Evolutionary conservation across 169 alveolate genomes (phyloP).

Genomic region (Sarcocystis neurona): DNA sequence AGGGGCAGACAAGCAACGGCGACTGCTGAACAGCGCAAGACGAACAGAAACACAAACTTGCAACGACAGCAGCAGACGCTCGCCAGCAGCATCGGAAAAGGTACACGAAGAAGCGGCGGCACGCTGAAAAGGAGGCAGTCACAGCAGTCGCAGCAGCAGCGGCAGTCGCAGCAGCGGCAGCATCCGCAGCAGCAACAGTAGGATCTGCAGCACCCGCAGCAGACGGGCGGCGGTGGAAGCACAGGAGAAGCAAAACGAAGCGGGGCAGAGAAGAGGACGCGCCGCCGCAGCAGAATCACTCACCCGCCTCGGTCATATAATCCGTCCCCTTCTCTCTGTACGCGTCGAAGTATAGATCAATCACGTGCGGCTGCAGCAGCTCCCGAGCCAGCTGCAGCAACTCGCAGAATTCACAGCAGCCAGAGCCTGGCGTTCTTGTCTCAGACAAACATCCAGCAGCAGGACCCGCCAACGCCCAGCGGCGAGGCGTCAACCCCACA

Average conservation of each 20-base stretch:
- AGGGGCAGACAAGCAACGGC: no score
- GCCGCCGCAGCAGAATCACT: not conserved
- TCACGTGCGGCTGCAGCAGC: not conserved
- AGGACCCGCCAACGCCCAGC: not conserved
- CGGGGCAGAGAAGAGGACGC: no score
- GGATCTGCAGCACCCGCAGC: no score
- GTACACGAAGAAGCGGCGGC: no score
- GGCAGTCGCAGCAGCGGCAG: slow-evolving; percentile 18
- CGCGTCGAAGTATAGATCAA: not conserved
- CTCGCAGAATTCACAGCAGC: not conserved
- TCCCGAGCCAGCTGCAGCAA: not conserved
- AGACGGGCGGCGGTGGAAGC: no score
- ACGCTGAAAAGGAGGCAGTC: not conserved
- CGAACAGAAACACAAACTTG: no score
- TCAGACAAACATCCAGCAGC: not conserved
- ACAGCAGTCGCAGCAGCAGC: slow-evolving; percentile 29
- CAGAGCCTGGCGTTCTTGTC: not conserved
- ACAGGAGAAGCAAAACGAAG: no score
- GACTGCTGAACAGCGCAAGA: no score
- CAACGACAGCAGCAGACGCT: no score
- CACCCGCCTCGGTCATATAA: not conserved
- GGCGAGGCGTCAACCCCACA: not conserved
- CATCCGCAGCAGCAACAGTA: slow-evolving; percentile 12
- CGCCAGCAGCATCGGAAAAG: no score
- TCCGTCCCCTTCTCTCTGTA: not conserved